Percentiles rank a stretch among this genome's conserved stretches.
These are phyloP conservation scores for Lathyrus aphaca DNA, from an alignment of 306 rosid species.

Conservation along the genomic window DNA sequence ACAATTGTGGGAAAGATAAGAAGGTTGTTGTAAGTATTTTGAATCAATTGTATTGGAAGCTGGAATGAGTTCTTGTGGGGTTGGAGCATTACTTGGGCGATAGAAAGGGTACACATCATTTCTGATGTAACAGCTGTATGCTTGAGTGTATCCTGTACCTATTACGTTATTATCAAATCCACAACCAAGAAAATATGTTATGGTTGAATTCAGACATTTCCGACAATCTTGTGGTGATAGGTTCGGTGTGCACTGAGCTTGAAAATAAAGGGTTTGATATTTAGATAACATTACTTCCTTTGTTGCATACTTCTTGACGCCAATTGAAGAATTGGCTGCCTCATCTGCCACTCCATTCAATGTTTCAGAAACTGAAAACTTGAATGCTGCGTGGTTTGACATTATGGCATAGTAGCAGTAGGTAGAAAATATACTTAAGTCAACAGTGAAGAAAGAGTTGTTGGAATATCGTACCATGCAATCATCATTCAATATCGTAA, in stretches of 20 bases:
- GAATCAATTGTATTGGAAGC: background rate
- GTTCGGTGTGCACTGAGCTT: constrained; percentile 17
- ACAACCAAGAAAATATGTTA: background rate
- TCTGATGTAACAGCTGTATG: background rate
- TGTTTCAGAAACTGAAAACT: background rate
- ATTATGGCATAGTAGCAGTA: background rate
- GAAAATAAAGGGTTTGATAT: background rate
- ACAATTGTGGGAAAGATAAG: constrained; percentile 6
- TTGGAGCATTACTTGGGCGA: background rate
- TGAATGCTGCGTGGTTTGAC: background rate
- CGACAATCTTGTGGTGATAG: background rate
- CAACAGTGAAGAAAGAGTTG: background rate
- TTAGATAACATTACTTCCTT: background rate
- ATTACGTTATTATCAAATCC: background rate
- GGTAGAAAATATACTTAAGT: background rate
- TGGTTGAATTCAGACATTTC: background rate
- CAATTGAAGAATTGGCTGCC: background rate
- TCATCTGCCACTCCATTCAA: background rate
- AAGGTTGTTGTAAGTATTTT: background rate
- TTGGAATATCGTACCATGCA: constrained; percentile 12
- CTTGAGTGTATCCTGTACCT: background rate
- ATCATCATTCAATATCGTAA: background rate
- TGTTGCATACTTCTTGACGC: background rate
- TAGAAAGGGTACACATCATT: background rate
- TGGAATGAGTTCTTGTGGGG: background rate